A percentile compares a stretch with the other conserved stretches of the same genome.
Evolutionary conservation across 2,329 filamentous ascomycete species (phyloP).

Genomic region (Conoideocrella luteorostrata): DNA sequence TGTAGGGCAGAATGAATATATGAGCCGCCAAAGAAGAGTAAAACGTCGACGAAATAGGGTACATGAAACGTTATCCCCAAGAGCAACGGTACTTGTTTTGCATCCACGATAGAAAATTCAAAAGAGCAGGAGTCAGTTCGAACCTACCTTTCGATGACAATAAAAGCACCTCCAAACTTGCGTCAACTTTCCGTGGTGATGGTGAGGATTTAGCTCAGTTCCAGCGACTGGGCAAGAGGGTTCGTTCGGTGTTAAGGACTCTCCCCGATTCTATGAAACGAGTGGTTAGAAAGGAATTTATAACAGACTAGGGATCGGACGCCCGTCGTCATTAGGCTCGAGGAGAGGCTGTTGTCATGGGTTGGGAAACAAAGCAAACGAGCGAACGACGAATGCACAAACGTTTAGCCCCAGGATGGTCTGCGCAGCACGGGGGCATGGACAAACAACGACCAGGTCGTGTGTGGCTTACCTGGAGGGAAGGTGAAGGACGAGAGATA

Average conservation of each 20-base stretch:
- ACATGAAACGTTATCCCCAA: too few relatives aligned
- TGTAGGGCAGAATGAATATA: too few relatives aligned
- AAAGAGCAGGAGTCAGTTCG: not conserved
- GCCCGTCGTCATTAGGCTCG: not conserved
- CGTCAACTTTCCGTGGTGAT: constrained; percentile 7
- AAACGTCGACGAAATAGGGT: too few relatives aligned
- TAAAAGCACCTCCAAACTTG: constrained; percentile 11
- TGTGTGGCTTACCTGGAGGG: constrained; percentile 23
- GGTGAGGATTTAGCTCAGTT: not conserved
- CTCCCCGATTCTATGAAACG: constrained; percentile 9
- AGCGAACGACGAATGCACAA: too few relatives aligned
- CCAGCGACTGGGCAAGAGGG: constrained; percentile 6
- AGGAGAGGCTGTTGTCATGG: not conserved
- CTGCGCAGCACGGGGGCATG: constrained; percentile 9
- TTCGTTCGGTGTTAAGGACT: constrained; percentile 11
- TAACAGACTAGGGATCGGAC: not conserved
- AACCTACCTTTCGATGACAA: constrained; percentile 16
- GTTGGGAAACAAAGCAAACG: constrained; percentile 10
- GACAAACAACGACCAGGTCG: constrained; percentile 8
- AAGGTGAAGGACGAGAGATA: constrained; percentile 19
- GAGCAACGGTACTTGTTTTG: not conserved
- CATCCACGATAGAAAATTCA: not conserved
- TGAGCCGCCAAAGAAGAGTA: too few relatives aligned
- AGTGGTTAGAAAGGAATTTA: constrained; percentile 6
- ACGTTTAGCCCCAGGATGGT: constrained; percentile 4